Base-by-base conservation (phyloP, 2,329 filamentous ascomycete genomes). In the Aquanectria penicillioides region DNA sequence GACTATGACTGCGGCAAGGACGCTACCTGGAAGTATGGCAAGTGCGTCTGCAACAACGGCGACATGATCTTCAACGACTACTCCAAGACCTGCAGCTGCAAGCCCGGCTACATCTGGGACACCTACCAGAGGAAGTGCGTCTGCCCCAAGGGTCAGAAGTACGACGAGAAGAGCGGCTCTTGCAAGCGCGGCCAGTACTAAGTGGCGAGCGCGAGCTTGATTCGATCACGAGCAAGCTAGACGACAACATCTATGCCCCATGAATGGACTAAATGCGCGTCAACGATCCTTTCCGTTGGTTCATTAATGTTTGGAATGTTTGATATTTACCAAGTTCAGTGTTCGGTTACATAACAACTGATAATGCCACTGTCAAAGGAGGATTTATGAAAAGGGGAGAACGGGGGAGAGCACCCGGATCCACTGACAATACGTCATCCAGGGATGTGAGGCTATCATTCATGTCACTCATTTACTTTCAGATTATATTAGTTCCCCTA, bases 401-500 rank as follows among this genome's bases (percentile, higher is more conserved):
- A 17, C 15, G 26, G 9, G 20, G 25, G 15, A 28, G 15, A 8
- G 15, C n/a, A 25, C 18, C n/a, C 18, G 41, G 41, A 13, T 46
- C 28, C 37, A 23, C 13, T 41, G 37, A 25, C 37, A 41, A 41
- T 20, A 25, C 15, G 11, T 25, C 22, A 15, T 25, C n/a, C n/a
- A n/a, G 17, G 28, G 41, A 13, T 46, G 29, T 31, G 26, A 23
- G 41, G 28, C 28, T 46, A 33, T 20, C 28, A 46, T 46, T 46
- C 41, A 23, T n/a, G 41, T 46, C 41, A 46, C 28, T 46, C 41
- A 26, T 46, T 46, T n/a, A n/a, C n/a, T n/a, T n/a, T n/a, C n/a
- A n/a, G n/a, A n/a, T n/a, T n/a, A n/a, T n/a, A n/a, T n/a, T n/a
- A n/a, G n/a, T n/a, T n/a, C n/a, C n/a, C n/a, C n/a, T n/a, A n/a